These are phyloP conservation scores for Alternaria brassicicola DNA, from an alignment of 2,329 filamentous ascomycete genomes.

Conservation along the genomic window DNA sequence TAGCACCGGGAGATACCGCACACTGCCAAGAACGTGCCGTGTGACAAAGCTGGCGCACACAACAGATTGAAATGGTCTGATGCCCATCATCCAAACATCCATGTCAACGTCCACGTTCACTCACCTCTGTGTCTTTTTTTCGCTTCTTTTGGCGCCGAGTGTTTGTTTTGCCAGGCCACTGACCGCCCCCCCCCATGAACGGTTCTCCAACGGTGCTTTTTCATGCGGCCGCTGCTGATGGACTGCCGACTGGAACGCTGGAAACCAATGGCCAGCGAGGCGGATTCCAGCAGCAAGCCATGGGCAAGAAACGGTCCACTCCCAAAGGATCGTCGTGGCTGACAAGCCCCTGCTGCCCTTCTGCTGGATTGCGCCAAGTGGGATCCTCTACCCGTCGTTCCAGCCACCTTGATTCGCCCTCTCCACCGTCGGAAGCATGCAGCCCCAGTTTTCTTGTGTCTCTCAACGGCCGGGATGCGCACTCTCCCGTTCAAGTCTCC, in stretches of 20 bases:
- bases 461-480: constrained; percentile 13
- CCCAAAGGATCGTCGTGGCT: constrained; percentile 17
- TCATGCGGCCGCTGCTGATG: constrained; percentile 20
- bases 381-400: constrained; percentile 13
- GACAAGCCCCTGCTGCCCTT: constrained; percentile 11
- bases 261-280: constrained; percentile 29
- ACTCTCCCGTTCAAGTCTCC: constrained; percentile 14
- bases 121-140: background rate
- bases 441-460: constrained; percentile 4
- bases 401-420: constrained; percentile 11
- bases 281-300: constrained; percentile 18
- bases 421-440: constrained; percentile 6
- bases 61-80: constrained; percentile 28
- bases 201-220: constrained; percentile 8
- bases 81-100: constrained; percentile 7
- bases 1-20: constrained; percentile 4
- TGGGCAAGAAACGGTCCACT: constrained; percentile 12
- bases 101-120: constrained; percentile 1
- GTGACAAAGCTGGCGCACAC: constrained; percentile 23
- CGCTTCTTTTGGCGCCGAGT: background rate
- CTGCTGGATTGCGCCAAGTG: constrained; percentile 16
- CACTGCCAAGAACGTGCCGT: constrained; percentile 14
- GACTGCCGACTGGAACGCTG: constrained; percentile 7
- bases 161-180: background rate
- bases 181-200: constrained; percentile 7